These are phyloP conservation scores for Myxozyma kluyveri DNA, from an alignment of 805 yeast species.

Conservation along the genomic window DNA sequence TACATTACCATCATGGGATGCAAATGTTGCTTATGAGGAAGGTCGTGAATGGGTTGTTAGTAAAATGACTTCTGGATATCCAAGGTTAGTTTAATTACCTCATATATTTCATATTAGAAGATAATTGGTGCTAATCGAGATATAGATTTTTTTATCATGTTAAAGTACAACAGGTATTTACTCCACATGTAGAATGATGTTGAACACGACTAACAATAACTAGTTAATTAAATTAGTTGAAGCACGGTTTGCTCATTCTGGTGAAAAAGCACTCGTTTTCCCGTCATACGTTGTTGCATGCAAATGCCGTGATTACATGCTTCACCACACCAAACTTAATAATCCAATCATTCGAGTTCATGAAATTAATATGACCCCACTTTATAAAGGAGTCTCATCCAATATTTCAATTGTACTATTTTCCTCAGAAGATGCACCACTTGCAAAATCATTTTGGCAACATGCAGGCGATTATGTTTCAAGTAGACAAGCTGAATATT, in stretches of 20 bases:
- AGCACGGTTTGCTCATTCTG: conserved; percentile 71
- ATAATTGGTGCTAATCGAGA: conserved; percentile 34
- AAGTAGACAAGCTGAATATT: conserved; percentile 83
- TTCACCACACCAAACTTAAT: conserved; percentile 33
- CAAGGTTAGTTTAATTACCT: conserved; percentile 76
- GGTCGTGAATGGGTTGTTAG: conserved; percentile 77
- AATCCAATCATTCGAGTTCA: conserved; percentile 42
- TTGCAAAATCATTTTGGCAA: conserved; percentile 92
- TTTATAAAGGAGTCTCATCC: conserved; percentile 41
- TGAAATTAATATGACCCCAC: conserved; percentile 35
- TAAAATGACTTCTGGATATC: conserved; percentile 84
- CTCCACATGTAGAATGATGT: neutral
- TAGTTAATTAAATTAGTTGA: conserved; percentile 42
- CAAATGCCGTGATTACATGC: conserved; percentile 77
- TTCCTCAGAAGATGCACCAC: conserved; percentile 53
- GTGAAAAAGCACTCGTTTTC: conserved; percentile 71
- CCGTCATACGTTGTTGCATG: conserved; percentile 78
- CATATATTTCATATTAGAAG: too few relatives aligned
- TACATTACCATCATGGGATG: conserved; percentile 92
- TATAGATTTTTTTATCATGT: conserved; percentile 40
- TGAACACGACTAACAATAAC: neutral
- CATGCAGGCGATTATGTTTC: conserved; percentile 97
- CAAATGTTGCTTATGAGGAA: conserved; percentile 88
- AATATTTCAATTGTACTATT: conserved; percentile 78
- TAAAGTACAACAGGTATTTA: conserved; percentile 38